A percentile compares a stretch with the other conserved stretches of the same genome.
phyloP scores from a whole-genome alignment of 257 asterid species.

The Capsicum baccatum region DNA sequence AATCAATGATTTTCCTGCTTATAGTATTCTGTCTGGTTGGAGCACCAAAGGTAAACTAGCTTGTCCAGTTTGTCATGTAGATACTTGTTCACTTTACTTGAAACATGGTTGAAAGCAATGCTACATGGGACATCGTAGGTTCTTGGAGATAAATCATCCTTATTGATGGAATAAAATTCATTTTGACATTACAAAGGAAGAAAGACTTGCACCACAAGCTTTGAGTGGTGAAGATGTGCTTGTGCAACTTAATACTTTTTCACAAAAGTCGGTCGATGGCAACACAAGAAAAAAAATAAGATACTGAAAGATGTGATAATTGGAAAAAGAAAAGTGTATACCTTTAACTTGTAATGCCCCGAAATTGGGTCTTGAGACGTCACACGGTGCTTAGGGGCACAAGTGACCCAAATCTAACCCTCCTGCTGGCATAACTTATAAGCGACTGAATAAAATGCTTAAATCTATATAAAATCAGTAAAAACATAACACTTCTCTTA shows the following conservation, averaged over 20 bases:
- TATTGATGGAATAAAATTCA: not conserved
- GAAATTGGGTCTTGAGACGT: too few species aligned
- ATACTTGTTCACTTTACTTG: not conserved
- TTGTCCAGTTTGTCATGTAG: not conserved
- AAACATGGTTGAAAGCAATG: not conserved
- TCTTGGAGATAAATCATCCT: not conserved
- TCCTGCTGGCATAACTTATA: too few species aligned
- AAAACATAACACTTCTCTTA: too few species aligned
- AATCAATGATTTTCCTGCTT: conserved; percentile 13
- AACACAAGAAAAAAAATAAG: not conserved
- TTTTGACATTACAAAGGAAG: not conserved
- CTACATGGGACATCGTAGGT: not conserved
- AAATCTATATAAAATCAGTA: too few species aligned
- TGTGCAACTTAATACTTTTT: not conserved
- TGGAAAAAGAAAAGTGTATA: not conserved
- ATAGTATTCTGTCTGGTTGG: not conserved
- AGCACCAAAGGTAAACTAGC: not conserved
- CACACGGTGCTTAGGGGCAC: too few species aligned
- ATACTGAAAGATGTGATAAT: not conserved
- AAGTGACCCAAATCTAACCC: too few species aligned
- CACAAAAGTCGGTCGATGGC: not conserved
- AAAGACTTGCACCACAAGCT: not conserved
- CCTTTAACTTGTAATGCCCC: not conserved
- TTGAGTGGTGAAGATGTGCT: not conserved
- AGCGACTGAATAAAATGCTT: too few species aligned